Conservation (phyloP, 2,329 filamentous ascomycete species). For the Aspergillus phoenicis region DNA sequence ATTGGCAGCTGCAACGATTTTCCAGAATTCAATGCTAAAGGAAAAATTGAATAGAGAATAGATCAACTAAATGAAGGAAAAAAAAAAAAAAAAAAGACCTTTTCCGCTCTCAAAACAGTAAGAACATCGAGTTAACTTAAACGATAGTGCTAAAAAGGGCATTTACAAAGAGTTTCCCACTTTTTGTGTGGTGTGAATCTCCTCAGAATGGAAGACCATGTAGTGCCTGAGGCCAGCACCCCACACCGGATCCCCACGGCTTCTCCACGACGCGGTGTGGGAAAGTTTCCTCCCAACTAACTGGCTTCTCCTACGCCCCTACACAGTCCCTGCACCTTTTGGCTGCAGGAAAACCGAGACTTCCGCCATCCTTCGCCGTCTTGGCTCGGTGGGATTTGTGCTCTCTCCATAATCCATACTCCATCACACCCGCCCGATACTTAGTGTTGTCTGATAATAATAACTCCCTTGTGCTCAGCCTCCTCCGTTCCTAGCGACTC, state of each 20-base stretch:
- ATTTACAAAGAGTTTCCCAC: neutral
- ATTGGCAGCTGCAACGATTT: neutral
- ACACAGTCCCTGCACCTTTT: neutral
- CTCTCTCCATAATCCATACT: neutral
- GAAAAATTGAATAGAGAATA: neutral
- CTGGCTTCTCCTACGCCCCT: neutral
- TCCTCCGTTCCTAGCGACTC: neutral
- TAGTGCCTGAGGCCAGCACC: conserved; percentile 4
- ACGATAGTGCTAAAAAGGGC: neutral
- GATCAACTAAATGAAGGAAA: neutral
- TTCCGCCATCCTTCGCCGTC: neutral
- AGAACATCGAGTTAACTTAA: no score
- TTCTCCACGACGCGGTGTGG: conserved; percentile 1
- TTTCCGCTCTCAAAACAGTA: neutral
- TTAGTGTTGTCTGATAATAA: neutral
- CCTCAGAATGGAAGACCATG: neutral
- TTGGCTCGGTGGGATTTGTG: conserved; percentile 2
- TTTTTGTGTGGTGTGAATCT: neutral
- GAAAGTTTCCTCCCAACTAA: neutral
- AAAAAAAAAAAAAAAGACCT: neutral
- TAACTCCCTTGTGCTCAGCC: neutral
- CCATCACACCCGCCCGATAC: no score
- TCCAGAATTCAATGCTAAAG: neutral
- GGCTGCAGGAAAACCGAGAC: neutral
- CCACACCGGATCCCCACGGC: conserved; percentile 11